phyloP scores from a whole-genome alignment of 176 grass and related monocot genomes.

The Pontederia crassipes region DNA sequence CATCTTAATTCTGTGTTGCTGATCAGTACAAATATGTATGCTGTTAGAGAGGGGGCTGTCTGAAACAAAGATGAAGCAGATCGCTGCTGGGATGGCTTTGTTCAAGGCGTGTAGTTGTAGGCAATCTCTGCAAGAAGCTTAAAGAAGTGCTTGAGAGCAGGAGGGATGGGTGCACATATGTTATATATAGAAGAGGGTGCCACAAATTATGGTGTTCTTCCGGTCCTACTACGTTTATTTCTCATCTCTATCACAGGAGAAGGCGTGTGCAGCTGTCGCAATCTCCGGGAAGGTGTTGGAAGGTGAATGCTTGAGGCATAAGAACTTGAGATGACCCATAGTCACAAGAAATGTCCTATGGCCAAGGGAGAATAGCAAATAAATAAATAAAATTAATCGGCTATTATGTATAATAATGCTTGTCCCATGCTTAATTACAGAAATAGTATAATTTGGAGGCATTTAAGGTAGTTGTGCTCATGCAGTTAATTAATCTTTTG shows the following conservation, averaged over 20 bases:
- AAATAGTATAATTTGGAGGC: not conserved
- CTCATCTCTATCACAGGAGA: slow-evolving; percentile 12
- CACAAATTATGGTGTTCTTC: not conserved
- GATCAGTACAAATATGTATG: not conserved
- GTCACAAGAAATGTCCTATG: slow-evolving; percentile 15
- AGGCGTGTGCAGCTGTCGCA: slow-evolving; percentile 10
- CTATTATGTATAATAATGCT: not conserved
- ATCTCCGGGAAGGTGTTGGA: slow-evolving; percentile 11
- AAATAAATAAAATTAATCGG: not conserved
- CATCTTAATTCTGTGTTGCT: slow-evolving; percentile 20
- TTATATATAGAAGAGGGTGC: slow-evolving; percentile 16
- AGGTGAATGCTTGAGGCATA: slow-evolving; percentile 8
- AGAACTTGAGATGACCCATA: slow-evolving; percentile 14
- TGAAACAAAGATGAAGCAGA: not conserved
- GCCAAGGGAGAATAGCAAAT: not conserved
- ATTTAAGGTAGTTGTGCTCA: not conserved
- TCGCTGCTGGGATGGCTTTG: not conserved
- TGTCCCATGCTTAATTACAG: slow-evolving; percentile 14
- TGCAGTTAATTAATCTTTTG: not conserved
- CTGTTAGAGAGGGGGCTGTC: not conserved
- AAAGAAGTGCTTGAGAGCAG: slow-evolving; percentile 21
- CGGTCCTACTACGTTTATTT: slow-evolving; percentile 7
- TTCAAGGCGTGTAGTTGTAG: not conserved
- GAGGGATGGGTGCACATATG: slow-evolving; percentile 5
- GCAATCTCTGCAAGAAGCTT: not conserved